Percentiles rank a stretch among this genome's conserved stretches.
Conservation (phyloP, 345 rosid species). For the Cochlearia excelsa region DNA sequence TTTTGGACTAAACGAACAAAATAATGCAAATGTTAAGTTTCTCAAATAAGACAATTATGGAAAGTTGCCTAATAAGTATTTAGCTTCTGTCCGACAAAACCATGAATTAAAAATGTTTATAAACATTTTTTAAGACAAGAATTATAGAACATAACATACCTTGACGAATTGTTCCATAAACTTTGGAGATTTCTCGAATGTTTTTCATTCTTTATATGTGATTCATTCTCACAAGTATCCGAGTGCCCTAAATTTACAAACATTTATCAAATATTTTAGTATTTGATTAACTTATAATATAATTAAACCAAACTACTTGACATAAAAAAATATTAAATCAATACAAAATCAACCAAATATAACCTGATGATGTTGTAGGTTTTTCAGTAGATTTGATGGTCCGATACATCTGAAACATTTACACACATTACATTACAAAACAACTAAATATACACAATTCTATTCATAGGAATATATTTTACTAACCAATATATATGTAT, state of each 20-base stretch:
- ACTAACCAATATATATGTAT: background rate
- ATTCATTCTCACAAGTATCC: conserved; percentile 70
- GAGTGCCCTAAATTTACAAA: conserved; percentile 50
- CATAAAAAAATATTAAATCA: background rate
- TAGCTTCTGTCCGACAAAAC: conserved; percentile 5
- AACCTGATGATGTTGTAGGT: conserved; percentile 38
- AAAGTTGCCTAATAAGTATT: conserved; percentile 21
- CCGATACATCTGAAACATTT: conserved; percentile 40
- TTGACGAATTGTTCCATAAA: conserved; percentile 36
- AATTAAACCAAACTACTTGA: background rate
- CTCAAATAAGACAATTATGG: conserved; percentile 15
- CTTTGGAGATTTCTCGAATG: conserved; percentile 26
- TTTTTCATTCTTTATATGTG: conserved; percentile 45
- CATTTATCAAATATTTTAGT: background rate
- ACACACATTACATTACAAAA: conserved; percentile 14
- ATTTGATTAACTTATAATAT: background rate
- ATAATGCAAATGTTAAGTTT: conserved; percentile 4
- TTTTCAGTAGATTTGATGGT: conserved; percentile 39
- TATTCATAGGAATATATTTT: conserved; percentile 1
- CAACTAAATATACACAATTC: background rate
- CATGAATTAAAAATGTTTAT: background rate
- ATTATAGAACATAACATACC: conserved; percentile 31
- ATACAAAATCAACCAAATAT: conserved; percentile 15
- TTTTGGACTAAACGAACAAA: background rate
- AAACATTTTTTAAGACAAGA: background rate